Percentiles rank a stretch among this genome's conserved stretches.
phyloP scores from a whole-genome alignment of 1,284 basidiomycete genomes.

The Ustilago curta region DNA sequence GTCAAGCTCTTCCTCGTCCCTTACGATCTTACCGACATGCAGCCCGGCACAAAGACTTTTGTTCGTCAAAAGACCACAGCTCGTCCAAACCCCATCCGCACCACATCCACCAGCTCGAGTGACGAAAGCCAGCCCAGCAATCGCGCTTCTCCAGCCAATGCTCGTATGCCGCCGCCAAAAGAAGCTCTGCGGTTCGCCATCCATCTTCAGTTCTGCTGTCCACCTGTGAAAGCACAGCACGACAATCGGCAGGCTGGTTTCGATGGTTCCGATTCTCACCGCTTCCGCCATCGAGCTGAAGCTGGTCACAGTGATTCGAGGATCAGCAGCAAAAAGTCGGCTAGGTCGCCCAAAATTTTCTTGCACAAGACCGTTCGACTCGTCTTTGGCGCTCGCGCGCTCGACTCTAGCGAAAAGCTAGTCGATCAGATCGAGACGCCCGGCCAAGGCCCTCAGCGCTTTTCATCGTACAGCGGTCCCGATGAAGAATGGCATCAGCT shows the following conservation, averaged over 20 bases:
- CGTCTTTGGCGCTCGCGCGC: conserved; percentile 57
- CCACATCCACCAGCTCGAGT: not conserved
- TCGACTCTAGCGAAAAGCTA: conserved; percentile 53
- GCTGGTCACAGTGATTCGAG: not conserved
- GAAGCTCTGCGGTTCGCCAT: conserved; percentile 63
- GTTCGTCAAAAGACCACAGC: conserved; percentile 55
- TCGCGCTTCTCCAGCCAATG: conserved; percentile 6
- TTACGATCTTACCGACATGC: conserved; percentile 71
- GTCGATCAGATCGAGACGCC: conserved; percentile 55
- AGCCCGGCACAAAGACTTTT: conserved; percentile 60
- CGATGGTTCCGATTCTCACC: conserved; percentile 14
- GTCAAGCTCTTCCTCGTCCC: conserved; percentile 73
- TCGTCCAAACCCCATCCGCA: not conserved
- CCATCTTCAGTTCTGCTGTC: conserved; percentile 60
- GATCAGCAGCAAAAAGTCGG: conserved; percentile 6
- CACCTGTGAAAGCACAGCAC: conserved; percentile 18
- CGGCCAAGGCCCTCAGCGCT: conserved; percentile 35
- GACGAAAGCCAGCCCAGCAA: not conserved
- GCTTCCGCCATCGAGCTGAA: conserved; percentile 14
- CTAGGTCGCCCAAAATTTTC: conserved; percentile 43
- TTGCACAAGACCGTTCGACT: conserved; percentile 60
- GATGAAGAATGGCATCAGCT: conserved; percentile 53
- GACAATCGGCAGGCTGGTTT: conserved; percentile 29
- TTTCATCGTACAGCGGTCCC: conserved; percentile 50
- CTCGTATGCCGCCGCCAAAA: conserved; percentile 9